Evolutionary conservation across 2,329 filamentous ascomycete genomes (phyloP), one percentile per base, ranked within the genome.

Genomic region (Saccharata proteae): DNA sequence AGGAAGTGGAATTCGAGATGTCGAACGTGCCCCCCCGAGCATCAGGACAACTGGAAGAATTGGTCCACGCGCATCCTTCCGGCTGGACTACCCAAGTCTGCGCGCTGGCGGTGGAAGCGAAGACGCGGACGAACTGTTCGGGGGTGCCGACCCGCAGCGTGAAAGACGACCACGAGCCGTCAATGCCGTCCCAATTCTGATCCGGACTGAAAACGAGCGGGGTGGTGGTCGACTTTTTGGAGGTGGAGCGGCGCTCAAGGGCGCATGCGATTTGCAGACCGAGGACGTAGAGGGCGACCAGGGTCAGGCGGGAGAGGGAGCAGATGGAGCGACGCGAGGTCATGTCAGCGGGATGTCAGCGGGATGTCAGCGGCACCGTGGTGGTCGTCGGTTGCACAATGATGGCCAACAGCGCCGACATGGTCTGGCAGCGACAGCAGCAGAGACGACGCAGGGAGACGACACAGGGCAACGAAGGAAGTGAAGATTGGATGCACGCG

Each of bases 151-250:
- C 39, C 25, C 42, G 39, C 17, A 52, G 43, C 9, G 43, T 42
- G 35, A 54, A 54, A 9, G 48, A 46, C 2, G 42, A 45, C 50
- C 49, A 54, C 11, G 42, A 40, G 3, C 50, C 50, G 30, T 54
- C 49, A 21, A 42, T 40, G 10, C 48, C 49, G 27, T 54, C 48
- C 42, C 46, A 59, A 33, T 49, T 44, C 41, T 59, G 54, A 22
- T 51, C 46, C 7, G 55, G 54, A 17, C 47, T 38, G 21, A 58
- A 48, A 7, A 39, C 38, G 9, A 58, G 36, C 10, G 55, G 52
- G n/a, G n/a, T n/a, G n/a, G n/a, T 5, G 40, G 39, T 2, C 52
- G 50, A 6, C 52, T 40, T 41, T 18, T 31, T 38, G 32, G 41
- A 40, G 34, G 21, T 17, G 41, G 44, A 47, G 30, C 36, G 36